Percentiles rank a stretch among this genome's conserved stretches.
phyloP scores from a whole-genome alignment of 495 filamentous ascomycete species.

The Penicillium malachiteum region DNA sequence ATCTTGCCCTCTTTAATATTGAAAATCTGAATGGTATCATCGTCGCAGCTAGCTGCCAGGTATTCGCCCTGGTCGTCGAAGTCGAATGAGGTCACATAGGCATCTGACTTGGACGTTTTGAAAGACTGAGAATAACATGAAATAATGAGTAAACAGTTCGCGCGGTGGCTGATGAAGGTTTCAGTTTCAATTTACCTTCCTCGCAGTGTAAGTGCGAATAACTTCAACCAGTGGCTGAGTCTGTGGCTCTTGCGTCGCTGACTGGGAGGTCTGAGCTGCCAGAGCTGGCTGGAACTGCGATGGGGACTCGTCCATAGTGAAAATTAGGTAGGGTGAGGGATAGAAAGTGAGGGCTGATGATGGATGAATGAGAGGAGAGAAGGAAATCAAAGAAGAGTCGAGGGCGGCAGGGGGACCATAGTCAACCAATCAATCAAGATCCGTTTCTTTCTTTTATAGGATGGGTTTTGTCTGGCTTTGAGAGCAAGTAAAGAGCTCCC shows the following conservation, averaged over 20 bases:
- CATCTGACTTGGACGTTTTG: slow-evolving; percentile 38
- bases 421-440: too few relatives aligned
- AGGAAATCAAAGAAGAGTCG: too few relatives aligned
- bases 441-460: too few relatives aligned
- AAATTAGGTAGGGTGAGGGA: not conserved
- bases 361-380: not conserved
- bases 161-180: too few relatives aligned
- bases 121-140: slow-evolving; percentile 29
- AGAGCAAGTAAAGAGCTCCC: slow-evolving; percentile 14
- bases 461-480: not conserved
- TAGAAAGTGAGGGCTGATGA: not conserved
- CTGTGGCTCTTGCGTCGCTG: slow-evolving; percentile 28
- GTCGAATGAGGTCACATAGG: slow-evolving; percentile 72
- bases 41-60: slow-evolving; percentile 79
- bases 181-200: slow-evolving; percentile 35
- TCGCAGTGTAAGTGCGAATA: slow-evolving; percentile 45
- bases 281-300: not conserved
- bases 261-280: slow-evolving; percentile 14
- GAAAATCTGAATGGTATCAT: slow-evolving; percentile 93
- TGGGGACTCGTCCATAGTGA: slow-evolving; percentile 34
- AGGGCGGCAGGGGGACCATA: too few relatives aligned
- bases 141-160: not conserved
- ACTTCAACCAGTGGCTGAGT: slow-evolving; percentile 47
- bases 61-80: slow-evolving; percentile 94
- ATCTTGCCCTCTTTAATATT: slow-evolving; percentile 85